Conservation (phyloP, 768 basidiomycete species). For the Lactifluus volemus region DNA sequence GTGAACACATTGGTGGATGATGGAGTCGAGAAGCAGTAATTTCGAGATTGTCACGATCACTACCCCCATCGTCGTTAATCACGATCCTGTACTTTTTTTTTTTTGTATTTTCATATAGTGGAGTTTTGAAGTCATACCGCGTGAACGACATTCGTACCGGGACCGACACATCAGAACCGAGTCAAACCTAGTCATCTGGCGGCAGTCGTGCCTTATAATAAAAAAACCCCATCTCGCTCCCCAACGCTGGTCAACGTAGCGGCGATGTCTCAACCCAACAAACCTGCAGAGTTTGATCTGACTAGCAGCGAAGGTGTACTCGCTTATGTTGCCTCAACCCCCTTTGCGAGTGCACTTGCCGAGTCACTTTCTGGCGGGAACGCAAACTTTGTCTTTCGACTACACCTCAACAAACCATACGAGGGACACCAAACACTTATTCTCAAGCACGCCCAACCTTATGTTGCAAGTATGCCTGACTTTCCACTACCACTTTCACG, state of each 20-base stretch:
- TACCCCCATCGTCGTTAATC: slow-evolving; percentile 2
- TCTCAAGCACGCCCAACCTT: slow-evolving; percentile 47
- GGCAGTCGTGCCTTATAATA: not conserved
- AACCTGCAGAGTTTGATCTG: slow-evolving; percentile 21
- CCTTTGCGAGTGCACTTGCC: slow-evolving; percentile 37
- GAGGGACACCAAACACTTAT: slow-evolving; percentile 40
- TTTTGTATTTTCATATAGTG: slow-evolving; percentile 1
- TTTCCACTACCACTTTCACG: slow-evolving; percentile 37
- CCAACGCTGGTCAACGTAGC: not conserved
- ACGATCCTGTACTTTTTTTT: slow-evolving; percentile 10
- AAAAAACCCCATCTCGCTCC: not conserved
- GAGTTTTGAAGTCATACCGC: not conserved
- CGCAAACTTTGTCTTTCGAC: slow-evolving; percentile 50
- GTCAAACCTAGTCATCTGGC: not conserved
- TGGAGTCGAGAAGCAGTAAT: not conserved
- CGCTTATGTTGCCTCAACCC: slow-evolving; percentile 39
- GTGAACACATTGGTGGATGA: slow-evolving; percentile 30
- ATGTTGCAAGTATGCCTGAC: slow-evolving; percentile 13
- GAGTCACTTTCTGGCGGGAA: slow-evolving; percentile 41
- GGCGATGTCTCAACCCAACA: not conserved
- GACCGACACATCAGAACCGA: too few relatives aligned
- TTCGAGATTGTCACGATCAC: slow-evolving; percentile 10
- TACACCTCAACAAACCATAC: slow-evolving; percentile 35
- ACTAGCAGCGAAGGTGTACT: slow-evolving; percentile 27
- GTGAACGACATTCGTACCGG: not conserved